Conservation (phyloP, 306 rosid species). For the Ochetophila trinervis region DNA sequence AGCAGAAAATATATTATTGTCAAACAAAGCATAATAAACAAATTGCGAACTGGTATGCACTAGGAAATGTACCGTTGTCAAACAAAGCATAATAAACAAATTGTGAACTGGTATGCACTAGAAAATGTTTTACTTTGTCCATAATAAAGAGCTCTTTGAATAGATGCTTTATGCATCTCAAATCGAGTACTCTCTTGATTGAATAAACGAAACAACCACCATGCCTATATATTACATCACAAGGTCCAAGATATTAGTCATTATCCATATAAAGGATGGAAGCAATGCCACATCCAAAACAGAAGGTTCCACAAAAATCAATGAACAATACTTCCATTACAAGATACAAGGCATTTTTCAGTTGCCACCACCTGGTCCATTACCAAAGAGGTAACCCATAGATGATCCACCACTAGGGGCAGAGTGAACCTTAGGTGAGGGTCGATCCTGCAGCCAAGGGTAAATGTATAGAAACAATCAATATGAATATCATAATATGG, state of each 20-base stretch:
- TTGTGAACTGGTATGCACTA: not conserved
- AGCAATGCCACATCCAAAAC: constrained; percentile 34
- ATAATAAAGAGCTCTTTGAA: constrained; percentile 35
- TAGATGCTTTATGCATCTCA: constrained; percentile 49
- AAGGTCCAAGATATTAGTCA: constrained; percentile 32
- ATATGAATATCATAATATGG: not conserved
- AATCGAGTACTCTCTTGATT: constrained; percentile 39
- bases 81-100: not conserved
- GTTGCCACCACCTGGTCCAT: constrained; percentile 58
- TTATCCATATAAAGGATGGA: constrained; percentile 30
- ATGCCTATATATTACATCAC: constrained; percentile 61
- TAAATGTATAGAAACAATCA: not conserved
- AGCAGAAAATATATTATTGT: not conserved
- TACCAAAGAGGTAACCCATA: constrained; percentile 85
- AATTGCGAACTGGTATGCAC: not conserved
- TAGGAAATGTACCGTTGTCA: not conserved
- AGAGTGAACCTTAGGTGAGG: constrained; percentile 94
- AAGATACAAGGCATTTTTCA: constrained; percentile 28
- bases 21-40: not conserved
- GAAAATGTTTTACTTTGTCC: constrained; percentile 25
- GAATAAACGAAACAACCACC: constrained; percentile 55
- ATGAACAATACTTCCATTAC: constrained; percentile 7
- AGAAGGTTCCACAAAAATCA: constrained; percentile 35
- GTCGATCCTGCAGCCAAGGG: constrained; percentile 74
- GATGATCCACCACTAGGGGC: constrained; percentile 99